Base-by-base conservation (phyloP, 2,329 filamentous ascomycete species). In the Beauveria asiatica region DNA sequence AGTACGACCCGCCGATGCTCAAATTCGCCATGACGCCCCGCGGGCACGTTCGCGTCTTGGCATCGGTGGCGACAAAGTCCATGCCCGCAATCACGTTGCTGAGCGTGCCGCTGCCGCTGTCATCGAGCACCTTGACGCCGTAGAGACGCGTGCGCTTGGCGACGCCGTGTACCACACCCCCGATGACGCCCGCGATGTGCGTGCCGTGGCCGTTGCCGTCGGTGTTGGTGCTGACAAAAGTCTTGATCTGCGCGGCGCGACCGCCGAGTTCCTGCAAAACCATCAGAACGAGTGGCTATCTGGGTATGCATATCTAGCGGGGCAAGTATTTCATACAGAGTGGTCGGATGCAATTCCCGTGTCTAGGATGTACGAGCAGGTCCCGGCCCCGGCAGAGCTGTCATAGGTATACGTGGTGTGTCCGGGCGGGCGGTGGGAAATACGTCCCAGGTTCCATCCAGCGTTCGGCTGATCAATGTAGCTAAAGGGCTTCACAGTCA, bases 1-100 rank as follows among this genome's bases (percentile, higher is more conserved):
- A 78, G 62, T 42, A 62, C 23, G 65, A 54, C 11, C 79, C 79
- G 30, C 80, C 80, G 5, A 83, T 75, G 16, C 76, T 79, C 77
- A 82, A 78, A 70, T 77, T 80, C 62, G 78, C 74, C 25, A 82
- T 78, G 42, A 74, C 70, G 33, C 76, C 75, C 45, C 68, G 72
- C 63, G 70, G 66, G 68, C 74, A 75, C 62, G 61, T 69, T 7
- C 61, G 49, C 5, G 41, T 49, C 55, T 57, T 58, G 30, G 68
- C 63, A 65, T 77, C 74, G 19, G 63, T 61, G 49, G 69, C 68
- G 6, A 75, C 73, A 51, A 67, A 76, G 68, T 75, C 71, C 57
- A 76, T 74, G 63, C 73, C 74, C 25, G 72, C 73, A 55, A 77
- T 70, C 64, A 76, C 71, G 59, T 69, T 69, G 13, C 72, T 72